A percentile compares a stretch with the other conserved stretches of the same genome.
phyloP scores from a whole-genome alignment of 2,329 filamentous ascomycete genomes.

The Neocucurbitaria cava region DNA sequence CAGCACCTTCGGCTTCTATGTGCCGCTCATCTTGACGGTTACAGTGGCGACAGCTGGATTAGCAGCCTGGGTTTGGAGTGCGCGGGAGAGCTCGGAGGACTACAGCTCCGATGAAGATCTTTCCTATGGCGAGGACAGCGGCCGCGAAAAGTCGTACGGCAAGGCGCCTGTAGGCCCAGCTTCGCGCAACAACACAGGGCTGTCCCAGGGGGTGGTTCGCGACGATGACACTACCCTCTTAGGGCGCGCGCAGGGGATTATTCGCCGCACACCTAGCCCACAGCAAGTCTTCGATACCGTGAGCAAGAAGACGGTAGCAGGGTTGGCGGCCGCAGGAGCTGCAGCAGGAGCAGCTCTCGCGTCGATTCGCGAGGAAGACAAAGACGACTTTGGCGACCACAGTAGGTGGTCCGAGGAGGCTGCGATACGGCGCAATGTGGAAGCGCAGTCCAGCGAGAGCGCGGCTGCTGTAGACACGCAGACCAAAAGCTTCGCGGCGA shows the following conservation, averaged over 20 bases:
- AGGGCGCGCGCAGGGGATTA: slow-evolving; percentile 78
- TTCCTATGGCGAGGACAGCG: slow-evolving; percentile 52
- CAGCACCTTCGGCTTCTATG: slow-evolving; percentile 79
- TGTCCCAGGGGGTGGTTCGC: slow-evolving; percentile 35
- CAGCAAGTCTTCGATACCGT: slow-evolving; percentile 88
- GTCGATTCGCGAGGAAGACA: slow-evolving; percentile 84
- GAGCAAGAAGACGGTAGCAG: slow-evolving; percentile 79
- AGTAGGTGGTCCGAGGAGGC: slow-evolving; percentile 93
- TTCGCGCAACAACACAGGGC: slow-evolving; percentile 25
- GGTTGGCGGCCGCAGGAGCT: slow-evolving; percentile 82
- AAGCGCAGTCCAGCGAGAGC: slow-evolving; percentile 46
- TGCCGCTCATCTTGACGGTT: slow-evolving; percentile 84
- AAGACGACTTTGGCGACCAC: slow-evolving; percentile 81
- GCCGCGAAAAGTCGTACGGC: slow-evolving; percentile 24
- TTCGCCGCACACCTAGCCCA: slow-evolving; percentile 83
- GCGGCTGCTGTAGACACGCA: slow-evolving; percentile 41
- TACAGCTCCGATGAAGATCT: slow-evolving; percentile 61
- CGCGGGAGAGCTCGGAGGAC: slow-evolving; percentile 78
- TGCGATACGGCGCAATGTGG: slow-evolving; percentile 64
- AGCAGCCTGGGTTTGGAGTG: slow-evolving; percentile 93
- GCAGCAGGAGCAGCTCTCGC: slow-evolving; percentile 82
- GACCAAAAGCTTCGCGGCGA: slow-evolving; percentile 40
- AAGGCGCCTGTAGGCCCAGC: slow-evolving; percentile 22
- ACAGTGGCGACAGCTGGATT: slow-evolving; percentile 86
- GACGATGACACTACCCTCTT: slow-evolving; percentile 67